Evolutionary conservation across 805 yeast species (phyloP).

Genomic region (Kurtzmaniella cleridarum): DNA sequence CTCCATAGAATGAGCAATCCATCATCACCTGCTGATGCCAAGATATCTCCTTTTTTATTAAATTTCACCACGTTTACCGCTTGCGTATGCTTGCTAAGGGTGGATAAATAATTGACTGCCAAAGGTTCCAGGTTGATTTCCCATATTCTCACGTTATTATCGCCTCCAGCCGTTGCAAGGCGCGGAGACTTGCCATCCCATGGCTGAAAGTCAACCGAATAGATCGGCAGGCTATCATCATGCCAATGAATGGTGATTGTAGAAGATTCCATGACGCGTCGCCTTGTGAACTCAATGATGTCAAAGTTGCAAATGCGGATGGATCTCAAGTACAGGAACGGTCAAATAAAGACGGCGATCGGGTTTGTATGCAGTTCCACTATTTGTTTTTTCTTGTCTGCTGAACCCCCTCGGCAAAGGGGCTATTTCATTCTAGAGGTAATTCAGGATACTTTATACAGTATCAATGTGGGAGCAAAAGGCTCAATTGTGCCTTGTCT

Average conservation of each 20-base stretch:
- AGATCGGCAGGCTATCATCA: constrained; percentile 69
- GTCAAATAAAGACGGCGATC: constrained; percentile 1
- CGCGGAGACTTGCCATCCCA: constrained; percentile 30
- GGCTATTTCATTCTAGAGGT: too few relatives aligned
- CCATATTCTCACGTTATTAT: constrained; percentile 76
- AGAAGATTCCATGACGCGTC: constrained; percentile 26
- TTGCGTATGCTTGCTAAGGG: constrained; percentile 83
- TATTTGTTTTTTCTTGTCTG: too few relatives aligned
- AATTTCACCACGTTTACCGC: constrained; percentile 92
- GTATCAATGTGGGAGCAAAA: too few relatives aligned
- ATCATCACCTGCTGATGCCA: constrained; percentile 95
- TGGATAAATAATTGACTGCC: constrained; percentile 50
- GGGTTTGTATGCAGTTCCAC: background rate
- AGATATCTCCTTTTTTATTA: constrained; percentile 56
- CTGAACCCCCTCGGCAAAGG: too few relatives aligned
- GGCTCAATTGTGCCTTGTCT: too few relatives aligned
- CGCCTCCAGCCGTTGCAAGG: constrained; percentile 91
- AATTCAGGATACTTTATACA: too few relatives aligned
- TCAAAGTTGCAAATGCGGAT: background rate
- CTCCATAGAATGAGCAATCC: constrained; percentile 85
- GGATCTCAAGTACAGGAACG: background rate
- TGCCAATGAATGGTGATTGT: constrained; percentile 68
- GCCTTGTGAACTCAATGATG: background rate
- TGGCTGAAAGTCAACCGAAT: constrained; percentile 62
- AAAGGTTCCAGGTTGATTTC: constrained; percentile 4